Evolutionary conservation across 805 yeast genomes (phyloP), one percentile per base, ranked within the genome.

Genomic region (Cyberlindnera sargentensis): DNA sequence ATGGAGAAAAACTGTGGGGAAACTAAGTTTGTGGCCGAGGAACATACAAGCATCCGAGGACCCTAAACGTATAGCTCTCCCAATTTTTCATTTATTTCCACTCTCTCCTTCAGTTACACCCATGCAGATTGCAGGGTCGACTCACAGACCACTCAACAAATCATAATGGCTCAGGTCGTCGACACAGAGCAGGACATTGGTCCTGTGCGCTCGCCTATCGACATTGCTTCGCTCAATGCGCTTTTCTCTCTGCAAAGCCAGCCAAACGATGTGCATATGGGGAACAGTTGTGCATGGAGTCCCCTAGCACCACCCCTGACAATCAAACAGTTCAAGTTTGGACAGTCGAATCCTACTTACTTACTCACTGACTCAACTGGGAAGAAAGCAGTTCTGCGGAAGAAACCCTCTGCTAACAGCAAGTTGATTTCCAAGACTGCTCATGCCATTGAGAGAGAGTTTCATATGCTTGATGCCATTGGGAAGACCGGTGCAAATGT

Each of bases 311-410:
- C 53, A 6, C 76, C 73, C 1, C 2, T 60, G 61, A 10, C 49
- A 48, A 55, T 76, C 36, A 62, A 69, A 46, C 85, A 79, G 58
- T 79, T 79, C 61, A 68, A 68, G 27, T 76, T 73, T 56, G 85
- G 85, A 11, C 85, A 79, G 56, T 73, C 80, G 2, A 79, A 79
- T 53, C 85, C 84, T 9, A 77, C 83, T 1, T 79, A 77, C 53
- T 67, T 74, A 28, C 43, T 78, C 26, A 60, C 55, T 2, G 80
- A 76, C 48, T 55, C 65, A 2, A 47, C 47, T 5, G 67, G 67
- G 1, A 60, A 55, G 28, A 61, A 65, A 34, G 70, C 67, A 42
- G 84, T 78, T 3, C 64, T 79, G 40, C 63, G 85, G 44, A 66
- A 78, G 49, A 79, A 79, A 53, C 85, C 85, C 1, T 66, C 72